Percentiles rank a stretch among this genome's conserved stretches.
Evolutionary conservation across 306 rosid species (phyloP).

Genomic region (Acmispon strigosus): DNA sequence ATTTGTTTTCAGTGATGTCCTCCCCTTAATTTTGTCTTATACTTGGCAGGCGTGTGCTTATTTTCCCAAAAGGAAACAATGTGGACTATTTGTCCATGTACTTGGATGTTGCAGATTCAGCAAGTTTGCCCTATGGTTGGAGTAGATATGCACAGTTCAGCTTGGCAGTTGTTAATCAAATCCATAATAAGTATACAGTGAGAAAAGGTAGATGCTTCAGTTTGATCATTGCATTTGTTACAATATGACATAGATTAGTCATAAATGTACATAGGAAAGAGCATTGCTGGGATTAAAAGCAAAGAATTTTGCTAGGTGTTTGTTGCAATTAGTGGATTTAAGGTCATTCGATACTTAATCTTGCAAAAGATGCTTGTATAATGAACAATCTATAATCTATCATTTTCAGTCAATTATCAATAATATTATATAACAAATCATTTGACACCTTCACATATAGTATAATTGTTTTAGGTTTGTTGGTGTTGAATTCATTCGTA

Average conservation of each 20-base stretch:
- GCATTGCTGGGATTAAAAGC: conserved; percentile 8
- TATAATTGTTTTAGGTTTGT: not conserved
- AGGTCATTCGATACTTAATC: conserved; percentile 3
- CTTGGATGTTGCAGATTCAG: conserved; percentile 84
- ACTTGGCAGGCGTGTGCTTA: conserved; percentile 66
- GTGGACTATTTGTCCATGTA: conserved; percentile 93
- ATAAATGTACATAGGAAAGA: not conserved
- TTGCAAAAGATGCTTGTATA: not conserved
- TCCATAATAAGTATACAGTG: conserved; percentile 60
- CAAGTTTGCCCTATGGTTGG: conserved; percentile 87
- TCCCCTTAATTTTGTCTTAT: not conserved
- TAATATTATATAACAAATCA: not conserved
- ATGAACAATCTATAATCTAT: not conserved
- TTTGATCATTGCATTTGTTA: conserved; percentile 4
- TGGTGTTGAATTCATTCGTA: not conserved
- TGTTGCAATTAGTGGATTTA: conserved; percentile 1
- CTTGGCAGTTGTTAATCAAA: conserved; percentile 78
- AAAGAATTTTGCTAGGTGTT: not conserved
- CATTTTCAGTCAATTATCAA: not conserved
- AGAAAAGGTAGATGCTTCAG: conserved; percentile 59
- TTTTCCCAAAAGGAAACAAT: conserved; percentile 93
- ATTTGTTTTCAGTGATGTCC: not conserved
- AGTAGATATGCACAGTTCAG: conserved; percentile 91
- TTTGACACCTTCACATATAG: not conserved
- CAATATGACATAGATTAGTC: not conserved